Percentiles rank a stretch among this genome's conserved stretches.
Conservation (phyloP, 1,284 basidiomycete species). For the Ustilago hordei region DNA sequence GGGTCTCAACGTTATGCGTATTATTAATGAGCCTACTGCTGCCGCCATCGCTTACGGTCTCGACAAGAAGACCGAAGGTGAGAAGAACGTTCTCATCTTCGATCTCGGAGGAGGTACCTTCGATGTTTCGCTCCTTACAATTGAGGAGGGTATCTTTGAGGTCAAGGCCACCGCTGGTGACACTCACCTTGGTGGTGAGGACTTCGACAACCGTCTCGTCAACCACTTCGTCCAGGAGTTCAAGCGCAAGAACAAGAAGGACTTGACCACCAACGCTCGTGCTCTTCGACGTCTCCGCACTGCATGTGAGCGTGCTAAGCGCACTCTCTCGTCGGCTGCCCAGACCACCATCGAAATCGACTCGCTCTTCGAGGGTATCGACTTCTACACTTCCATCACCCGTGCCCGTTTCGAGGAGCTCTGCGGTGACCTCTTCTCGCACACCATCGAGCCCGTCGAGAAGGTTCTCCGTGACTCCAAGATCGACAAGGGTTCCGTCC, state of each 20-base stretch:
- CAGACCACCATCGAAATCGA: slow-evolving; percentile 98
- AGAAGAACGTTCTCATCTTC: slow-evolving; percentile 95
- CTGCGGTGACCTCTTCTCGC: slow-evolving; percentile 96
- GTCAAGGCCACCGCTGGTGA: slow-evolving; percentile 99
- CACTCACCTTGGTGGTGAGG: slow-evolving; percentile 98
- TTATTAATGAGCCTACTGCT: slow-evolving; percentile 96
- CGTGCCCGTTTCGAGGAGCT: slow-evolving; percentile 99
- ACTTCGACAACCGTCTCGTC: slow-evolving; percentile 95
- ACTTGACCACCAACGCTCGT: slow-evolving; percentile 90
- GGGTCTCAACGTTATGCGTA: slow-evolving; percentile 91
- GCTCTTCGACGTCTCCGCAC: slow-evolving; percentile 96
- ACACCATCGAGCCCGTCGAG: slow-evolving; percentile 96
- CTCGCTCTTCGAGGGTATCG: slow-evolving; percentile 96
- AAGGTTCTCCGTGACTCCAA: slow-evolving; percentile 98
- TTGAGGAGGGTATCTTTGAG: slow-evolving; percentile 98
- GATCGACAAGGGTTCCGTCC: slow-evolving; percentile 89
- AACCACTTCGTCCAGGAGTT: slow-evolving; percentile 99
- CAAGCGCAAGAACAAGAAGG: slow-evolving; percentile 99
- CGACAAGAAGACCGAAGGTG: slow-evolving; percentile 82
- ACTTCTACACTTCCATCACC: slow-evolving; percentile 98
- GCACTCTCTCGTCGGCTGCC: slow-evolving; percentile 94
- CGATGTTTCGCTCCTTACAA: slow-evolving; percentile 97
- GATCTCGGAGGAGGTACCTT: slow-evolving; percentile 99
- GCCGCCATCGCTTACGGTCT: slow-evolving; percentile 96
- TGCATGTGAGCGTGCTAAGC: slow-evolving; percentile 98